Conservation (phyloP, 805 yeast genomes). For the Tetrapisispora nanseiensis region DNA sequence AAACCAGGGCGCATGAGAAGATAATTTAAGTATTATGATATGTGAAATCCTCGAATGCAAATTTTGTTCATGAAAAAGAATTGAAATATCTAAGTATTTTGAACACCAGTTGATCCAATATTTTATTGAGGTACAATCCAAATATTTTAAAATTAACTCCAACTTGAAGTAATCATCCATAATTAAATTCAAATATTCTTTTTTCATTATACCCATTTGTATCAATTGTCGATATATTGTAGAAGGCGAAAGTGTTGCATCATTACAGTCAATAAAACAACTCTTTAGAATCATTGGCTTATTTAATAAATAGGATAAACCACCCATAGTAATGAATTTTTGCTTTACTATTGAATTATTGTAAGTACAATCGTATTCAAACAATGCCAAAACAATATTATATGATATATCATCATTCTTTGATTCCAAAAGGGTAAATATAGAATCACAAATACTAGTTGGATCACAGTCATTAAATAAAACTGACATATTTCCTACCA, state of each 20-base stretch:
- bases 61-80: conserved; percentile 6
- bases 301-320: conserved; percentile 13
- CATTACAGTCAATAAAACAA: conserved; percentile 10
- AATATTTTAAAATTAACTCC: conserved; percentile 15
- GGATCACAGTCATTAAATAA: conserved; percentile 9
- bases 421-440: conserved; percentile 6
- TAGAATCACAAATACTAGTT: conserved; percentile 10
- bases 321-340: conserved; percentile 20
- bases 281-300: conserved; percentile 1
- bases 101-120: conserved; percentile 25
- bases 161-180: conserved; percentile 11
- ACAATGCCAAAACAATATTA: conserved; percentile 6
- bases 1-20: conserved; percentile 14
- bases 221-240: conserved; percentile 6
- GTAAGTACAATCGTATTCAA: conserved; percentile 15
- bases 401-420: neutral
- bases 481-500: conserved; percentile 5
- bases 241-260: neutral
- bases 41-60: conserved; percentile 15
- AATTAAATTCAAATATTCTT: conserved; percentile 8
- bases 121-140: conserved; percentile 15
- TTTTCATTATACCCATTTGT: conserved; percentile 22
- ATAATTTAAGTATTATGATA: conserved; percentile 18
- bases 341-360: conserved; percentile 16
- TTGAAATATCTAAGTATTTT: conserved; percentile 8